Evolutionary conservation across 139 green algal genomes (phyloP), one percentile per base, ranked within the genome.

Genomic region (Gonium pectorale): DNA sequence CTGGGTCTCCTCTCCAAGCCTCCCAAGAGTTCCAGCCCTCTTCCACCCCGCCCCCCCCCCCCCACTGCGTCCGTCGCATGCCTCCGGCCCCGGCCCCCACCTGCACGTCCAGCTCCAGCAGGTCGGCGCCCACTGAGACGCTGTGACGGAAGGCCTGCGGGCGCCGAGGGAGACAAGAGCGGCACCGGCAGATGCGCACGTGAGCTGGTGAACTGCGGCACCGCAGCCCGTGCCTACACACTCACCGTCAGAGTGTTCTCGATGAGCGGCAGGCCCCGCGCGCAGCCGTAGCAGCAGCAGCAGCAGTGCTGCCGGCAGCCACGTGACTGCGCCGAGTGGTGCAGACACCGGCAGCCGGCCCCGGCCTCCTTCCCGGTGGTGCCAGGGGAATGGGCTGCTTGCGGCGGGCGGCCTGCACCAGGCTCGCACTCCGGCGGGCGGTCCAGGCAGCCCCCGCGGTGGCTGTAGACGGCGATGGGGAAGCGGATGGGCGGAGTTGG

Each of bases 101-200:
- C 77, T 85, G 79, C 24, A 85, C 79, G 35, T 85, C 79, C 3
- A 85, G 79, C 49, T 85, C 79, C 35, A 85, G 49, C 22, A 85
- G 64, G 44, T 85, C 79, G 8, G 64, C 79, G 2, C 64, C 49
- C 35, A 77, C 64, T 2, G 33, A 35, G 64, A 67, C 64, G 40
- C 46, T 68, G 79, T 85, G 79, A 3, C 67, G 64, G 49, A 85
- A 85, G 29, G 79, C 79, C 75, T 82, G 41, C 5, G 26, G 33
- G 40, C 2, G 52, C 49, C 27, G 33, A 33, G 40, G 3, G 71
- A 51, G 44, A 44, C 33, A 35, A 52, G 52, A 0, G 33, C 37
- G 38, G 5, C 3, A 24, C 2, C 35, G 38, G 33, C 0, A 44
- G 2, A 35, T 37, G n/a, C 0, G 22, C 1, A 24, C 15, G 40